These are phyloP conservation scores for Pharnaceum exiguum DNA, from an alignment of 148 eudicot genomes.

Conservation along the genomic window DNA sequence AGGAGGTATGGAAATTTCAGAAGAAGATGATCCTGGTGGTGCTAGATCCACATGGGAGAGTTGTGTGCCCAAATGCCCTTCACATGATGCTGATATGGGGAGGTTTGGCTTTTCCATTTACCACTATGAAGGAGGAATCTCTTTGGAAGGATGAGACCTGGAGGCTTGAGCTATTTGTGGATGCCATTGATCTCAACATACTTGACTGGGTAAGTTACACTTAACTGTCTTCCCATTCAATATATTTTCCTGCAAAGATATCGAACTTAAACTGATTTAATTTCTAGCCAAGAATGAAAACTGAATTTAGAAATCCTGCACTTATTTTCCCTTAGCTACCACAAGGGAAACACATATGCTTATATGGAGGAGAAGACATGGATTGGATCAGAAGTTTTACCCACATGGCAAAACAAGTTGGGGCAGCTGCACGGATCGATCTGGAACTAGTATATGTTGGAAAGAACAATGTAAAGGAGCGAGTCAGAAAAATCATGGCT, in stretches of 20 bases:
- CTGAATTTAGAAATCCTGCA: too few species aligned
- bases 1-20: slow-evolving; percentile 63
- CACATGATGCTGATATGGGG: slow-evolving; percentile 93
- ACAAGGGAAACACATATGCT: slow-evolving; percentile 49
- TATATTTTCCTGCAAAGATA: background rate
- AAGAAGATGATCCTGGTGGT: slow-evolving; percentile 68
- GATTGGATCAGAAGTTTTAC: slow-evolving; percentile 70
- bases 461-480: slow-evolving; percentile 58
- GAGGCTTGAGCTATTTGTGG: slow-evolving; percentile 69
- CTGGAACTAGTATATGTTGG: slow-evolving; percentile 79
- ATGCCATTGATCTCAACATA: slow-evolving; percentile 43
- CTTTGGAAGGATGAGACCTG: slow-evolving; percentile 76
- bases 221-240: background rate
- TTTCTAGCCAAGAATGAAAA: too few species aligned
- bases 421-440: slow-evolving; percentile 25
- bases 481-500: slow-evolving; percentile 26
- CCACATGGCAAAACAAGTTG: slow-evolving; percentile 28
- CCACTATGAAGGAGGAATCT: slow-evolving; percentile 46
- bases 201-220: slow-evolving; percentile 47
- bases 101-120: slow-evolving; percentile 67
- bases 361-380: slow-evolving; percentile 79
- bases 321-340: slow-evolving; percentile 29
- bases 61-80: slow-evolving; percentile 59
- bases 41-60: slow-evolving; percentile 78
- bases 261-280: background rate